Evolutionary conservation across 805 yeast genomes (phyloP), one percentile per base, ranked within the genome.

Genomic region (Pichia californica): DNA sequence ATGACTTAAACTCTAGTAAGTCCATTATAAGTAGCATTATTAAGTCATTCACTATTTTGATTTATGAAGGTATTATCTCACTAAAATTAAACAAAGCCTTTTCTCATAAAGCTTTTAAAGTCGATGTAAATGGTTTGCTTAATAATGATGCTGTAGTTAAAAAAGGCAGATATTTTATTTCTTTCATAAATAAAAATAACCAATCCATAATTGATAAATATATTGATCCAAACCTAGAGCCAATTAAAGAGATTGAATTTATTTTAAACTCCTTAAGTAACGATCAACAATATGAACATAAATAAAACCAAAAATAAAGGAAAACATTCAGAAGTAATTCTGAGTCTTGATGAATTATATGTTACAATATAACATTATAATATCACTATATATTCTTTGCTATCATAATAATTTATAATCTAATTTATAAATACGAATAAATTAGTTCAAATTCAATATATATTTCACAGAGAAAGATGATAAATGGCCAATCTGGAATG

Each of bases 11-110:
- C 21, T 27, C 21, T 1, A 38, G 47, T 13, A 16, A 38, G 3
- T 10, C 38, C 11, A 40, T 46, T 9, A 20, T 45, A 8, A 53
- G 36, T 9, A 16, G 40, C 5, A 28, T 51, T 6, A 23, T 44
- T 7, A 52, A 55, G 27, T 48, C 57, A 8, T 31, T 58, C 8
- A 45, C 55, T 4, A 49, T 56, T 3, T 33, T 58, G 31, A 26
- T 54, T 4, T 43, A 44, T 41, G 51, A 52, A 29, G 47, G 46
- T 2, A 38, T 57, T 10, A 11, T 58, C 3, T 37, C 48, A 1
- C 20, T 56, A 15, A 46, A 45, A 25, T 7, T 36, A 7, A 43
- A 44, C 7, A 52, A 48, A 31, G 19, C 41, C 3, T 46, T 43
- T 18, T 40, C 43, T 3, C 46, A 50, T 35, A 43, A 39, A 2